Conservation (phyloP, 768 basidiomycete genomes). For the Thelephora ganbajun region DNA sequence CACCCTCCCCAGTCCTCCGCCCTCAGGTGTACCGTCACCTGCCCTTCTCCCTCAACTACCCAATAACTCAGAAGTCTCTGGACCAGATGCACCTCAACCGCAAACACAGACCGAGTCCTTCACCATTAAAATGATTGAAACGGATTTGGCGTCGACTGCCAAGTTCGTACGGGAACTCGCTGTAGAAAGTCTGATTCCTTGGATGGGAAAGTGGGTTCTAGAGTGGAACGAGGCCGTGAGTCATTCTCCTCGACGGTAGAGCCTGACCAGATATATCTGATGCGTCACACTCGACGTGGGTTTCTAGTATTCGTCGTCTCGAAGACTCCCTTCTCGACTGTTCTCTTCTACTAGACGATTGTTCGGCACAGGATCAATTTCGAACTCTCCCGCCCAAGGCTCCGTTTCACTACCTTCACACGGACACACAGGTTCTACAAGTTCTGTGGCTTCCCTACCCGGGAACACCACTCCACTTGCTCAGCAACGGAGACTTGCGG, state of each 20-base stretch:
- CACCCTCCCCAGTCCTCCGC: slow-evolving; percentile 44
- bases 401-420: slow-evolving; percentile 19
- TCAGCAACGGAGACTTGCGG: slow-evolving; percentile 80
- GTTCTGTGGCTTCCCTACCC: slow-evolving; percentile 14
- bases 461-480: slow-evolving; percentile 25
- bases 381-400: slow-evolving; percentile 21
- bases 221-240: slow-evolving; percentile 86
- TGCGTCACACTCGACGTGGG: neutral
- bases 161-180: slow-evolving; percentile 80
- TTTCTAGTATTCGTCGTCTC: slow-evolving; percentile 54
- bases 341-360: slow-evolving; percentile 77
- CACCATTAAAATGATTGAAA: slow-evolving; percentile 41
- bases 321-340: slow-evolving; percentile 70
- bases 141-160: slow-evolving; percentile 61
- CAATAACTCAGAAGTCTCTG: slow-evolving; percentile 22
- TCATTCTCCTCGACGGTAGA: slow-evolving; percentile 3
- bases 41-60: slow-evolving; percentile 56
- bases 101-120: neutral
- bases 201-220: slow-evolving; percentile 90
- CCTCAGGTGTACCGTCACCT: slow-evolving; percentile 55
- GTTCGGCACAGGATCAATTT: slow-evolving; percentile 42
- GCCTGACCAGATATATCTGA: neutral
- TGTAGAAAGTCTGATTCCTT: slow-evolving; percentile 81
- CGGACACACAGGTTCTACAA: slow-evolving; percentile 19
- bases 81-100: slow-evolving; percentile 13